phyloP scores from a whole-genome alignment of 2,329 filamentous ascomycete genomes.

The Arthrobotrys musiformis region DNA sequence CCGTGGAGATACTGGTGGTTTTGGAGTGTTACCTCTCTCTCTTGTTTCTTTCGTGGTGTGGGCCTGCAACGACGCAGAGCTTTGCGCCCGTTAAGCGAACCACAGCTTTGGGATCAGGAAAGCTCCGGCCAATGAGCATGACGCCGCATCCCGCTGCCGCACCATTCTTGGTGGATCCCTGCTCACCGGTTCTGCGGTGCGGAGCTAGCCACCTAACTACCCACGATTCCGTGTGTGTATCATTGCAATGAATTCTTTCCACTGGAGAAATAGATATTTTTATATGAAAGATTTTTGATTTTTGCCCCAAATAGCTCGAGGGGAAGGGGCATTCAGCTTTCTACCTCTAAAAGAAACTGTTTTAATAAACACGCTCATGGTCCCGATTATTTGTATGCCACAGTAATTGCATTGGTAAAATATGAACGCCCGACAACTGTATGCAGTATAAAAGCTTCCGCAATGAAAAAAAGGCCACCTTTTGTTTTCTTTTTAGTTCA shows the following conservation, averaged over 20 bases:
- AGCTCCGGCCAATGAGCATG: conserved; percentile 14
- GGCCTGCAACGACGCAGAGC: conserved; percentile 19
- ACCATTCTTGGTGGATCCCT: conserved; percentile 24
- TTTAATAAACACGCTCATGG: conserved; percentile 4
- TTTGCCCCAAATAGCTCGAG: too few species aligned
- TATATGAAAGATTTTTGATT: too few species aligned
- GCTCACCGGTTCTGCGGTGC: background rate
- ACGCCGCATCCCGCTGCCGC: conserved; percentile 43
- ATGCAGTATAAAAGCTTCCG: conserved; percentile 20
- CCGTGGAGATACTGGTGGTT: background rate
- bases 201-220: too few species aligned
- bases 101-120: conserved; percentile 22
- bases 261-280: too few species aligned
- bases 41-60: conserved; percentile 10
- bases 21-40: background rate
- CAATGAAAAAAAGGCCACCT: conserved; percentile 2
- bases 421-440: conserved; percentile 26
- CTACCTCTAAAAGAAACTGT: background rate
- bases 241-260: background rate
- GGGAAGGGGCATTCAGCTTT: background rate
- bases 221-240: too few species aligned
- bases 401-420: conserved; percentile 3
- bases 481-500: background rate
- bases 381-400: conserved; percentile 18
- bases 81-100: conserved; percentile 52